A percentile compares a stretch with the other conserved stretches of the same genome.
These are phyloP conservation scores for Hordeum marinum DNA, from an alignment of 176 grass and related monocot genomes.

Conservation along the genomic window DNA sequence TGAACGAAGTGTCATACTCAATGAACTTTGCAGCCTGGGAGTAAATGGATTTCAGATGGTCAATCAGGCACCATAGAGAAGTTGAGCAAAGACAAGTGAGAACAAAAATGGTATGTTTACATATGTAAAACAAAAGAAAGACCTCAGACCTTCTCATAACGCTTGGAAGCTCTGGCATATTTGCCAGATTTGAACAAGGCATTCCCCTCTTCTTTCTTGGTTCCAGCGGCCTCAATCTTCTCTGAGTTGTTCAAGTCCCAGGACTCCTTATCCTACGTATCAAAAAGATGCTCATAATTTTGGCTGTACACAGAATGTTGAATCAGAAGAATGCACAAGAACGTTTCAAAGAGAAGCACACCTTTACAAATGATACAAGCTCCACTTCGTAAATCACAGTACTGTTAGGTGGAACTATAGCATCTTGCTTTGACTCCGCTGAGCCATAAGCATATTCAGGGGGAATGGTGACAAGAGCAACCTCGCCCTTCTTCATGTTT, in stretches of 20 bases:
- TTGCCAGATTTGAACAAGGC: conserved; percentile 76
- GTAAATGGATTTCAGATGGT: background rate
- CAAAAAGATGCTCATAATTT: background rate
- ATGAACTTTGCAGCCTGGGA: conserved; percentile 73
- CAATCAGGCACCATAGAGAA: background rate
- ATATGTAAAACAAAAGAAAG: background rate
- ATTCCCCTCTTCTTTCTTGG: conserved; percentile 96
- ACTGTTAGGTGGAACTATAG: conserved; percentile 74
- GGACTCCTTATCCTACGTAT: conserved; percentile 79
- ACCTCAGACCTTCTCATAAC: conserved; percentile 77
- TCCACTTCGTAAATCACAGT: conserved; percentile 86
- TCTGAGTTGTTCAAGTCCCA: conserved; percentile 95
- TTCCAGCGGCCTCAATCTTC: conserved; percentile 76
- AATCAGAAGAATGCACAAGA: background rate
- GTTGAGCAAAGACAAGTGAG: background rate
- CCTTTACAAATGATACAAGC: conserved; percentile 93
- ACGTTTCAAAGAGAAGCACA: conserved; percentile 1
- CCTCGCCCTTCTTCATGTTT: conserved; percentile 96
- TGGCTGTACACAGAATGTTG: background rate
- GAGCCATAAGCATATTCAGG: conserved; percentile 80
- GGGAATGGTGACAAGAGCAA: conserved; percentile 87
- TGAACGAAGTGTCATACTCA: conserved; percentile 77
- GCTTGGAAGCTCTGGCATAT: conserved; percentile 73
- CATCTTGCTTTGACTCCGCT: conserved; percentile 72
- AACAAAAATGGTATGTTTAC: background rate